Evolutionary conservation across 768 basidiomycete genomes (phyloP).

Genomic region (Amanita pallidorosea): DNA sequence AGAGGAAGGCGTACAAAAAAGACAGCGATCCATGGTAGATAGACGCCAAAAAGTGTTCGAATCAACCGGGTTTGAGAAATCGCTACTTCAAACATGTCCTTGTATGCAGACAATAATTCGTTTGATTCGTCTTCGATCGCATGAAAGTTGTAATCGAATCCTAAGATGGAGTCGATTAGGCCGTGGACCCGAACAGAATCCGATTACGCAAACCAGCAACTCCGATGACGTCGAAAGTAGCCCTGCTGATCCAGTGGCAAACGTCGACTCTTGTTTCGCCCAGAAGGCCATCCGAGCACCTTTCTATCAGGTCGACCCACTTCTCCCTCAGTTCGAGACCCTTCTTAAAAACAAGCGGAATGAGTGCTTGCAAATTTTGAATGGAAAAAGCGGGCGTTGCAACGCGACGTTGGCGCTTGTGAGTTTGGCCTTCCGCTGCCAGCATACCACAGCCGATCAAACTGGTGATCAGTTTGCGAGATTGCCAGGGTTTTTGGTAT

Average conservation of each 20-base stretch:
- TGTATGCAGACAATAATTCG: constrained; percentile 69
- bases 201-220: constrained; percentile 48
- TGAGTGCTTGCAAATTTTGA: constrained; percentile 63
- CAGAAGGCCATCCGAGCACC: constrained; percentile 12
- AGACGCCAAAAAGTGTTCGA: constrained; percentile 39
- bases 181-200: not conserved
- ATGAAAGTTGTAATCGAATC: constrained; percentile 82
- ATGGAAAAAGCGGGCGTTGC: constrained; percentile 70
- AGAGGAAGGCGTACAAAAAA: constrained; percentile 40
- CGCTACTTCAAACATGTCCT: constrained; percentile 74
- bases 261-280: constrained; percentile 45
- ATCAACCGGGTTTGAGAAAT: constrained; percentile 43
- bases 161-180: constrained; percentile 21
- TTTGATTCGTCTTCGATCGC: constrained; percentile 74
- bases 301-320: constrained; percentile 41
- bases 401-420: constrained; percentile 73
- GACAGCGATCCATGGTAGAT: constrained; percentile 42
- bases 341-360: constrained; percentile 64
- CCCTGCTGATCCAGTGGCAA: constrained; percentile 70
- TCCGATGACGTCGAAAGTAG: constrained; percentile 88
- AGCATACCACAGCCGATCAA: constrained; percentile 82
- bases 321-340: constrained; percentile 49
- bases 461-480: constrained; percentile 59
- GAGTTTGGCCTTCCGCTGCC: constrained; percentile 64
- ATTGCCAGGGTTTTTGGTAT: constrained; percentile 81